Base-by-base conservation (phyloP, 345 rosid genomes). In the Populus deltoides region DNA sequence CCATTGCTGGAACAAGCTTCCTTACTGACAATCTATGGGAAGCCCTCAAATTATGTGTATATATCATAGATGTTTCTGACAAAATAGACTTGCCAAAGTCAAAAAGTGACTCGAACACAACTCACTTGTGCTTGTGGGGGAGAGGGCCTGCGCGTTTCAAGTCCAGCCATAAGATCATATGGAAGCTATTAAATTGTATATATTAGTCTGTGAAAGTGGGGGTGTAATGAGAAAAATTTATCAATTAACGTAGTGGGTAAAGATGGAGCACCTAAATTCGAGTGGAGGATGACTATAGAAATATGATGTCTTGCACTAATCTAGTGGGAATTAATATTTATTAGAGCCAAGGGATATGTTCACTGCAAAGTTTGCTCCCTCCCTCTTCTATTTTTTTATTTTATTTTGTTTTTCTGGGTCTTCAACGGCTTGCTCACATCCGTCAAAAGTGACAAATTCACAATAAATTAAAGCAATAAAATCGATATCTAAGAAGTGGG, bases 271-370 rank as follows among this genome's bases (percentile, higher is more conserved):
- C 85, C 77, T 72, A 47, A 47, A 75, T 51, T 74, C 2, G 68
- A 80, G 86, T 85, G 83, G 88, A 78, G 27, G 74, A 67, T 87
- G 88, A 83, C 81, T 17, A 8, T 66, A 83, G 82, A 57, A 61
- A 18, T 7, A 29, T 33, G 41, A 38, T 24, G 45, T 41, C 27
- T 47, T 70, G 59, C 84, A 68, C 77, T 81, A 74, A 16, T 12
- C 13, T 31, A 63, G 79, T 77, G 81, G 84, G 35, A 39, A 63
- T 55, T 51, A 78, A 70, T 63, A 73, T 78, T 78, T 45, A 45
- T 45, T 45, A 13, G 51, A 45, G 51, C 17, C 51, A 4, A 13
- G 11, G 17, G 17, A 45, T 47, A 45, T 47, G 51, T 13, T 47
- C 51, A 47, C 15, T 15, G 51, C 51, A 47, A 0, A 47, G 17